Base-by-base conservation (phyloP, 1,284 basidiomycete species). In the Marasmius tenuissimus region DNA sequence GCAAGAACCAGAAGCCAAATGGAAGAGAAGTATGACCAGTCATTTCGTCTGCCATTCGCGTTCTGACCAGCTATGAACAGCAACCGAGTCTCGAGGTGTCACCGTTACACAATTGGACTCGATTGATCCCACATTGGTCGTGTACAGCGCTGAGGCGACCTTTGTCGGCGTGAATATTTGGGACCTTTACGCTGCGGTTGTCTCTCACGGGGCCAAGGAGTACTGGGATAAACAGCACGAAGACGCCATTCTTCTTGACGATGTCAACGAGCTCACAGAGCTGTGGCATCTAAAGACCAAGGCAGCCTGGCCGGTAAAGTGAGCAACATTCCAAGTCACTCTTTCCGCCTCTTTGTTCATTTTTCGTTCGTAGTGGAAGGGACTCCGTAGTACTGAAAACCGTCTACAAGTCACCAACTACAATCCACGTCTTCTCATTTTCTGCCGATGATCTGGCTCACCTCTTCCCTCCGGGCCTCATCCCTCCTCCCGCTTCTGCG, bases 1-100 rank as follows among this genome's bases (percentile, higher is more conserved):
- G 47, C 97, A 99, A 75, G 97, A 99, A 71, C 97, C 97, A 0
- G 96, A 98, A 73, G 95, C 95, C 1, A 99, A 99, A 75, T 99
- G 97, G 97, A 91, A 88, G 72, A 79, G 86, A 70, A 92, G 89
- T 92, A 74, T 68, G 85, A 78, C 10, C 51, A 55, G 61, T 59
- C 67, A 38, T 59, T 54, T n/a, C 64, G 40, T n/a, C 1, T 38
- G 12, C 8, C 20, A 18, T 47, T 48, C 58, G 59, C 53, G 55
- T 59, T 61, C 38, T 66, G 18, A 51, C 45, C 16, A 57, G n/a
- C 56, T 45, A 74, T 55, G 70, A 73, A 35, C 52, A 83, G 88
- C 93, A 33, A 89, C 91, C 48, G 97, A 99, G 69, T 85, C 87
- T 33, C 84, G 89, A 45, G 96, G 96, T 1, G 96, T 97, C 0